These are phyloP conservation scores for Naematelia encephala DNA, from an alignment of 768 basidiomycete genomes.

Conservation along the genomic window DNA sequence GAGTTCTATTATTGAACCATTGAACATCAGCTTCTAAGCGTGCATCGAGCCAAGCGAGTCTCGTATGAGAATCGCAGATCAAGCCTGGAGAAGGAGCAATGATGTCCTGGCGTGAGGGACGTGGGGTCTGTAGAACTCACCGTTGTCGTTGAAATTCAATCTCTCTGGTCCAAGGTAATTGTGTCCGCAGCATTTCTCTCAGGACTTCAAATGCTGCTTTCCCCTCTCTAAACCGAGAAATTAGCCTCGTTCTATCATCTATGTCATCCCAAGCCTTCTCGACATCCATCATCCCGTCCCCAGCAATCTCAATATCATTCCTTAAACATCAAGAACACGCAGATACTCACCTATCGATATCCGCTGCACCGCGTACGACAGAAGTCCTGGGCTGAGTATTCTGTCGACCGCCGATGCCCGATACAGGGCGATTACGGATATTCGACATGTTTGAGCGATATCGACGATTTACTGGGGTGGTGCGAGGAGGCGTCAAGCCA, in stretches of 20 bases:
- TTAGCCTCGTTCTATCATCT: too few species aligned
- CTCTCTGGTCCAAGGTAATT: conserved; percentile 76
- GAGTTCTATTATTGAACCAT: conserved; percentile 11
- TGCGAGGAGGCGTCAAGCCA: neutral
- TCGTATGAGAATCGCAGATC: too few species aligned
- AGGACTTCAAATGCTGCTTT: conserved; percentile 55
- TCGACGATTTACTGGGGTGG: neutral
- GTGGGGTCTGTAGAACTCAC: too few species aligned
- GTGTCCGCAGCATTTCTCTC: conserved; percentile 64
- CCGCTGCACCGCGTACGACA: neutral
- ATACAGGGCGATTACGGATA: neutral
- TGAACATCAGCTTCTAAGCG: neutral
- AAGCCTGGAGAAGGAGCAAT: too few species aligned
- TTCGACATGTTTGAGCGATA: neutral
- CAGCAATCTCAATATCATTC: neutral
- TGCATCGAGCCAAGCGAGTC: neutral
- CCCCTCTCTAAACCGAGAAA: neutral
- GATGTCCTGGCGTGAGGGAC: too few species aligned
- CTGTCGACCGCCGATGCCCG: neutral
- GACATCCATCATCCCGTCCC: too few species aligned
- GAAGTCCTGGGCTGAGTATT: neutral
- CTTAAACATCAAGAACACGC: too few species aligned
- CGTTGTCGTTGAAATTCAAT: conserved; percentile 81
- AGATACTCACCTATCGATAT: conserved; percentile 56
- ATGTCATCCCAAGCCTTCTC: neutral